phyloP scores from a whole-genome alignment of 108 stramenopile species.

The Cyclotella baltica region DNA sequence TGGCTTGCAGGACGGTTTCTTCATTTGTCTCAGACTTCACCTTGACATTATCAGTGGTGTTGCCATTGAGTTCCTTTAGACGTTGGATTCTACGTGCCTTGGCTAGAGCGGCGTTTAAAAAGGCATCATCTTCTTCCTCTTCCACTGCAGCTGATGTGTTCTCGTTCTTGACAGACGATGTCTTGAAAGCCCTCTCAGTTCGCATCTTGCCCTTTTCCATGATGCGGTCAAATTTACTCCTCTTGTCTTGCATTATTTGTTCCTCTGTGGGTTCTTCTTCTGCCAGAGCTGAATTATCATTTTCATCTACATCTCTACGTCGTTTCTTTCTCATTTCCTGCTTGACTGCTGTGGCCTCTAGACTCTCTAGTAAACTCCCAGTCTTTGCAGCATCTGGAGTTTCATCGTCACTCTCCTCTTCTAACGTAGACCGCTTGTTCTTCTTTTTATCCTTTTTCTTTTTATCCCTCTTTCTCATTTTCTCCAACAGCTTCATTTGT shows the following conservation, averaged over 20 bases:
- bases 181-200: slow-evolving; percentile 66
- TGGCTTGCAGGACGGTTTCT: slow-evolving; percentile 71
- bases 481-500: slow-evolving; percentile 52
- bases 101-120: slow-evolving; percentile 87
- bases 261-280: slow-evolving; percentile 34
- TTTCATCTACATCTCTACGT: slow-evolving; percentile 25
- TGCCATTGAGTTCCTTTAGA: slow-evolving; percentile 63
- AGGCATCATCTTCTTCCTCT: slow-evolving; percentile 85
- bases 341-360: slow-evolving; percentile 51
- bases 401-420: slow-evolving; percentile 56
- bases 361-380: slow-evolving; percentile 33
- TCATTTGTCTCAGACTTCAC: slow-evolving; percentile 56
- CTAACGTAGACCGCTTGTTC: slow-evolving; percentile 49
- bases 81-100: slow-evolving; percentile 86
- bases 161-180: background rate
- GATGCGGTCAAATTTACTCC: slow-evolving; percentile 70
- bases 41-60: slow-evolving; percentile 6
- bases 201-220: slow-evolving; percentile 87
- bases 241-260: slow-evolving; percentile 44
- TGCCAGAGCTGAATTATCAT: background rate
- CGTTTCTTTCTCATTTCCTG: slow-evolving; percentile 29
- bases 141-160: slow-evolving; percentile 33
- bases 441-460: slow-evolving; percentile 71
- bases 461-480: slow-evolving; percentile 64
- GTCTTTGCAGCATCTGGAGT: slow-evolving; percentile 33